Evolutionary conservation across 805 yeast genomes (phyloP).

Genomic region (Ogataea nakhonphanomensis): DNA sequence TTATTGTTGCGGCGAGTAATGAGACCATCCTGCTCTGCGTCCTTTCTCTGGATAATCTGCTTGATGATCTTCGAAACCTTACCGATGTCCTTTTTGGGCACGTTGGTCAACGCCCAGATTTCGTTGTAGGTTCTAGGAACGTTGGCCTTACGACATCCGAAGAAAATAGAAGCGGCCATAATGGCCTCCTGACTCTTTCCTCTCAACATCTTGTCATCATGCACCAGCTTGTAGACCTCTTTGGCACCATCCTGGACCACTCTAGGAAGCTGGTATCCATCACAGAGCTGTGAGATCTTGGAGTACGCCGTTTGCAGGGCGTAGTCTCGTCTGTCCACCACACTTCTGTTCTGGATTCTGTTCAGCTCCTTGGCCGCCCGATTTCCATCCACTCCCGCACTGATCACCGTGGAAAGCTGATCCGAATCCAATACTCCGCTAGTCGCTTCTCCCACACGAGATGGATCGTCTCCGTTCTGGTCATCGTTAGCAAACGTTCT

Average conservation of each 20-base stretch:
- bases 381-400: conserved; percentile 82
- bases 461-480: conserved; percentile 96
- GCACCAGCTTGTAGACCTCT: conserved; percentile 88
- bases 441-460: conserved; percentile 98
- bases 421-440: conserved; percentile 89
- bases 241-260: conserved; percentile 97
- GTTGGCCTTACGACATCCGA: conserved; percentile 91
- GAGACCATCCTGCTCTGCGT: conserved; percentile 41
- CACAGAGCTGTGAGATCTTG: conserved; percentile 92
- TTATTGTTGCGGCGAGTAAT: conserved; percentile 46
- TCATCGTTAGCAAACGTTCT: conserved; percentile 97
- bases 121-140: conserved; percentile 95
- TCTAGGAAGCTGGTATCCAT: conserved; percentile 90
- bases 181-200: conserved; percentile 92
- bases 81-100: conserved; percentile 92
- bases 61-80: conserved; percentile 84
- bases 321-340: conserved; percentile 84
- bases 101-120: conserved; percentile 91
- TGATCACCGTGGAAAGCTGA: conserved; percentile 88
- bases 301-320: conserved; percentile 87
- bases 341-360: conserved; percentile 81
- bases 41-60: conserved; percentile 50
- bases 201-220: conserved; percentile 79
- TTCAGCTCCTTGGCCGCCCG: conserved; percentile 84
- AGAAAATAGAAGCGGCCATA: conserved; percentile 93